Evolutionary conservation across 352 stramenopile species (phyloP).

Genomic region (Pythium dissimile): DNA sequence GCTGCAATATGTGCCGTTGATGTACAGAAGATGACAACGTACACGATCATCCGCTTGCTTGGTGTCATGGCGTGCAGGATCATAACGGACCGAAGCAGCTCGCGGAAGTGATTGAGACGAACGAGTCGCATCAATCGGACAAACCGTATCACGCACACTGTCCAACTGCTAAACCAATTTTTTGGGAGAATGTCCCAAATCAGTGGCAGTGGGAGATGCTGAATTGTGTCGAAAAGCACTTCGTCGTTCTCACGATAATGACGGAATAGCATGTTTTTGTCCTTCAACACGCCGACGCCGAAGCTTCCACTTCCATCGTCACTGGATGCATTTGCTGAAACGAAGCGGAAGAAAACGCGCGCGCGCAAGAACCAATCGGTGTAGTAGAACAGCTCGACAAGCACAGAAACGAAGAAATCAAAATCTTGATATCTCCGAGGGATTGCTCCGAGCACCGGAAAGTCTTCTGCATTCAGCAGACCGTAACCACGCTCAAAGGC

Average conservation of each 20-base stretch:
- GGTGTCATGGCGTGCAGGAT: constrained; percentile 39
- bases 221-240: constrained; percentile 29
- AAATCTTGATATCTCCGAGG: constrained; percentile 31
- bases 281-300: constrained; percentile 11
- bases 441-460: constrained; percentile 26
- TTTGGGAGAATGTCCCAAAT: constrained; percentile 63
- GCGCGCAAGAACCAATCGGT: constrained; percentile 41
- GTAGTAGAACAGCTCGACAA: constrained; percentile 62
- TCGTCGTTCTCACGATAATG: constrained; percentile 44
- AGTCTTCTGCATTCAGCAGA: constrained; percentile 3
- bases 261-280: constrained; percentile 24
- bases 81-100: constrained; percentile 37
- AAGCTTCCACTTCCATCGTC: constrained; percentile 13
- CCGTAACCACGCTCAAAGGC: constrained; percentile 29
- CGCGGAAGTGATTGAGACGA: constrained; percentile 38
- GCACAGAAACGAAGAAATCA: constrained; percentile 29
- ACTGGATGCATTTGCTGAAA: neutral
- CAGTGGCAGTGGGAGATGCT: constrained; percentile 38
- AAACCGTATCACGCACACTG: constrained; percentile 29
- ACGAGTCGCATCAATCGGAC: constrained; percentile 48
- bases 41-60: constrained; percentile 41
- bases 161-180: constrained; percentile 25
- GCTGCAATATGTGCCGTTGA: constrained; percentile 40
- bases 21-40: constrained; percentile 44
- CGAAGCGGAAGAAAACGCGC: constrained; percentile 37